A percentile compares a stretch with the other conserved stretches of the same genome.
phyloP scores from a whole-genome alignment of 495 filamentous ascomycete species.

The Parachaetomium inaequale region DNA sequence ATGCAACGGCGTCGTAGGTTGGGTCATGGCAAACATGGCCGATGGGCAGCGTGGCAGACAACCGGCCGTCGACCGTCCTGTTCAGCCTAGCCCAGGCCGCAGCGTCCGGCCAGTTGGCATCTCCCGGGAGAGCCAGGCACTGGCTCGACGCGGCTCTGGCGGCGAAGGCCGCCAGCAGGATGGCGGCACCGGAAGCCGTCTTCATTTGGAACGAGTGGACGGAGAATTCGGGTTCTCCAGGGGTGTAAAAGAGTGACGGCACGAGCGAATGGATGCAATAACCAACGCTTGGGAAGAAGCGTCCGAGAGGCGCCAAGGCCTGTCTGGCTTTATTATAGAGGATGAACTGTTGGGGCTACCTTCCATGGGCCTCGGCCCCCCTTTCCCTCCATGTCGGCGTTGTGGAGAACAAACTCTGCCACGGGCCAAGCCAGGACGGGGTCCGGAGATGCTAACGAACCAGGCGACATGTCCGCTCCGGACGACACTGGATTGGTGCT shows the following conservation, averaged over 20 bases:
- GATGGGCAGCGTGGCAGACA: constrained; percentile 46
- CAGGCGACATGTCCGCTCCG: background rate
- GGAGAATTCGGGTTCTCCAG: background rate
- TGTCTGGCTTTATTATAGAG: too few species aligned
- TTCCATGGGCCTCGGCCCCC: background rate
- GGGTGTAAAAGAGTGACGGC: background rate
- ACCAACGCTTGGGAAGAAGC: background rate
- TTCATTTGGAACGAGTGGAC: constrained; percentile 9
- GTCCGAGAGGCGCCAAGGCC: background rate
- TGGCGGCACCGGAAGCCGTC: background rate
- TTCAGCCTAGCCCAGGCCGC: constrained; percentile 41
- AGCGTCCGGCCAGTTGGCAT: background rate
- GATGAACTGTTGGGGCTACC: background rate
- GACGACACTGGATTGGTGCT: background rate
- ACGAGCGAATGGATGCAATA: background rate
- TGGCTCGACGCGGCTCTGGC: background rate
- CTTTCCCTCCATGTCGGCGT: background rate
- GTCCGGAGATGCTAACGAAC: background rate
- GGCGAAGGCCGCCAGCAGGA: background rate
- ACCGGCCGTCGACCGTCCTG: constrained; percentile 35
- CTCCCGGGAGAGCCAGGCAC: constrained; percentile 1
- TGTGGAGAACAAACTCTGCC: background rate
- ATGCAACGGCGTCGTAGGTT: constrained; percentile 16
- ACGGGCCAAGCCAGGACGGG: background rate
- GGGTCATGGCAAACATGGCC: constrained; percentile 43